Evolutionary conservation across 2,329 filamentous ascomycete species (phyloP), one percentile per base, ranked within the genome.

Genomic region (Colletotrichum melonis): DNA sequence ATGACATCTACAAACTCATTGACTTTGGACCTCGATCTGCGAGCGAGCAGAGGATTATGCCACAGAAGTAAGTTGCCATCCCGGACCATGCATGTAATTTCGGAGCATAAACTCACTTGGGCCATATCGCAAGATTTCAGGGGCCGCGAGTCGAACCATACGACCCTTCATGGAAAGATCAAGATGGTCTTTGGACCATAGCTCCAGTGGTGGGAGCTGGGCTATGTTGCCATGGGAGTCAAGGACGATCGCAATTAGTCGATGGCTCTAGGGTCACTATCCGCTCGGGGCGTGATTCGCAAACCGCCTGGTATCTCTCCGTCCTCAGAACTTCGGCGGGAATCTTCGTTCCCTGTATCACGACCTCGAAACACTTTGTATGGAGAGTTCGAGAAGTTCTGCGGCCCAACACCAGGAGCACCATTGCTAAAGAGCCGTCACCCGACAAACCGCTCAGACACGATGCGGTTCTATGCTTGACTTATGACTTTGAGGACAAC

Each of bases 321-420:
- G 57, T 68, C 9, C 30, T 72, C 7, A 57, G 69, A 57, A 72
- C 64, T 5, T 68, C 64, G 24, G 49, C 57, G 2, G 35, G 35
- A 3, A 46, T 72, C n/a, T 68, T 72, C n/a, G 19, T 66, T 14
- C 69, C 69, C 6, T 72, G 69, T 24, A 63, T 72, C 28, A 38
- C 69, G 7, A 68, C 64, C 4, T 68, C 69, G 1, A 64, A 38
- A 5, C 55, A 72, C 24, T 65, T 42, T 0, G 16, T 72, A 19
- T 68, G 69, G 64, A 60, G 46, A 14, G 24, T 63, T 4, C 69
- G 69, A 35, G 38, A 46, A 4, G 49, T 56, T 3, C 19, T 32
- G 19, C n/a, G 19, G 42, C 35, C 57, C 3, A n/a, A n/a, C 2
- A 55, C 49, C 14, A 72, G 30, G 5, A 52, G 16, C 32, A 19